Conservation (phyloP, 495 filamentous ascomycete genomes). For the Podospora australis region DNA sequence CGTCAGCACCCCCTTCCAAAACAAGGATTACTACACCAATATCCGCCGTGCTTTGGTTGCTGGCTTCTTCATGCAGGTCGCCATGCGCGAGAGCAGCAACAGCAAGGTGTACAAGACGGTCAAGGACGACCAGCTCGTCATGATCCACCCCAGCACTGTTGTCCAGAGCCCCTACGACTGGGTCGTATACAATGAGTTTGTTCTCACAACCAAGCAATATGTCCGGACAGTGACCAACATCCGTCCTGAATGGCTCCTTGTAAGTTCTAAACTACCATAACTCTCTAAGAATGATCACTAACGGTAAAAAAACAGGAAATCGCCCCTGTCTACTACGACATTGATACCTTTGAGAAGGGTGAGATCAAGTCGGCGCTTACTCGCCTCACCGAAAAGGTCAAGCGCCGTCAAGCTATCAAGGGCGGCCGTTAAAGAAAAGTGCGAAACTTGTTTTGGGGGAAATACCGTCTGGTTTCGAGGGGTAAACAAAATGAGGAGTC, state of each 20-base stretch:
- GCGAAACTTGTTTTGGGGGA: no score
- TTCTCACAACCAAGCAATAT: slow-evolving; percentile 95
- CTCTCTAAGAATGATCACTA: background rate
- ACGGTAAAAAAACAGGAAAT: slow-evolving; percentile 56
- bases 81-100: slow-evolving; percentile 69
- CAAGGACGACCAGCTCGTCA: slow-evolving; percentile 85
- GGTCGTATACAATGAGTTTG: slow-evolving; percentile 98
- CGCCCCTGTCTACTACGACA: slow-evolving; percentile 84
- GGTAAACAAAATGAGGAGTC: no score
- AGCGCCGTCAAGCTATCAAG: slow-evolving; percentile 64
- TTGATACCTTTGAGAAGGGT: slow-evolving; percentile 75
- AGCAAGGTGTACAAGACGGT: slow-evolving; percentile 88
- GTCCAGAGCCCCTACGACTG: slow-evolving; percentile 83
- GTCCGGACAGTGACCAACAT: slow-evolving; percentile 62
- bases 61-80: slow-evolving; percentile 99
- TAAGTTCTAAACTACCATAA: slow-evolving; percentile 40
- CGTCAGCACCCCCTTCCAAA: slow-evolving; percentile 78
- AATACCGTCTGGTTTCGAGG: no score
- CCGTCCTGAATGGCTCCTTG: slow-evolving; percentile 79
- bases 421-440: slow-evolving; percentile 20
- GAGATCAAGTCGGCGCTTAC: slow-evolving; percentile 74
- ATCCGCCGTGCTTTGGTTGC: slow-evolving; percentile 89
- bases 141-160: slow-evolving; percentile 88
- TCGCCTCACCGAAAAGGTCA: slow-evolving; percentile 66
- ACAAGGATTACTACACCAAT: slow-evolving; percentile 97